Percentiles rank a stretch among this genome's conserved stretches.
These are phyloP conservation scores for Castanospermum australe DNA, from an alignment of 306 rosid genomes.

Conservation along the genomic window DNA sequence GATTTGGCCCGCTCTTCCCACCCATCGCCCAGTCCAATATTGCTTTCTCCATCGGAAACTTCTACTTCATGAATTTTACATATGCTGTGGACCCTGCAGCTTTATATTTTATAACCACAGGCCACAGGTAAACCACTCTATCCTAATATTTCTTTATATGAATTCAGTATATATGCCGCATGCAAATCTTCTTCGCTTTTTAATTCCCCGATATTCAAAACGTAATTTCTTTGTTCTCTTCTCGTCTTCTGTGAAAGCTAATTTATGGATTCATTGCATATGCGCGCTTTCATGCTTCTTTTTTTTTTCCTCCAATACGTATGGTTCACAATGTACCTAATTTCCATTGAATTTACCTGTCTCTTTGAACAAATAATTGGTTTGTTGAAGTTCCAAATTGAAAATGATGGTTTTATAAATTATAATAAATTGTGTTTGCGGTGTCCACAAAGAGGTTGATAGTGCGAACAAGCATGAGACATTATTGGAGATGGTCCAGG, in stretches of 20 bases:
- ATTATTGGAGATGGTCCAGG: conserved; percentile 74
- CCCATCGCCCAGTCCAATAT: not conserved
- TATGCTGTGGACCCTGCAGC: not conserved
- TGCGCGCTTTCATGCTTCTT: not conserved
- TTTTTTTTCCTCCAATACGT: not conserved
- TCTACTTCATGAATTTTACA: not conserved
- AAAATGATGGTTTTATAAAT: too few relatives aligned
- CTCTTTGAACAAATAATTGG: not conserved
- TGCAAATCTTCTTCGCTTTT: too few relatives aligned
- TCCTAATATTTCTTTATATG: not conserved
- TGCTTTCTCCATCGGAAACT: not conserved
- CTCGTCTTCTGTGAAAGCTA: too few relatives aligned
- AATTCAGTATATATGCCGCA: too few relatives aligned
- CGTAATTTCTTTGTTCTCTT: too few relatives aligned
- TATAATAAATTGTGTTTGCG: not conserved
- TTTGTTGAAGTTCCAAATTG: conserved; percentile 8
- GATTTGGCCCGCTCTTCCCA: not conserved
- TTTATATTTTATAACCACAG: too few relatives aligned
- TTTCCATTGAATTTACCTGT: not conserved
- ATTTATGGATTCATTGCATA: not conserved
- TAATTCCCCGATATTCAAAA: too few relatives aligned
- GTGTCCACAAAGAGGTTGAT: conserved; percentile 47
- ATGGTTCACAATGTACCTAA: too few relatives aligned
- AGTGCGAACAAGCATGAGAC: conserved; percentile 71
- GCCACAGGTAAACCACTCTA: not conserved